Evolutionary conservation across 2,329 filamentous ascomycete species (phyloP).

Genomic region (Xylariaceae sp.): DNA sequence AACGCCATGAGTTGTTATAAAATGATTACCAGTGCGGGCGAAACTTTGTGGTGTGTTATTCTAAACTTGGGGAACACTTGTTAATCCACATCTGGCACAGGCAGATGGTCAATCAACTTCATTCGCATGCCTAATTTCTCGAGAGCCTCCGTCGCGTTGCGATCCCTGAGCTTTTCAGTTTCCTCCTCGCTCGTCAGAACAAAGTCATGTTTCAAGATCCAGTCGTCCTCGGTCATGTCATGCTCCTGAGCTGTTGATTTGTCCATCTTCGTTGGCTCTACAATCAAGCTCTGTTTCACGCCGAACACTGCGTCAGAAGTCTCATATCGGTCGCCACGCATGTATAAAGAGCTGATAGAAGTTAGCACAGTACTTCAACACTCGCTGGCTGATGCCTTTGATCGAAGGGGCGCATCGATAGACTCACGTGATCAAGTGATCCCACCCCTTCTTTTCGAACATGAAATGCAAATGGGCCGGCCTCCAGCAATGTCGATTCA

Average conservation of each 20-base stretch:
- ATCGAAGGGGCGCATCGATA: not conserved
- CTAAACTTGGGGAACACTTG: not conserved
- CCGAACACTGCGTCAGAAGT: conserved; percentile 82
- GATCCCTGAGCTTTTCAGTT: conserved; percentile 60
- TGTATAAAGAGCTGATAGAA: conserved; percentile 63
- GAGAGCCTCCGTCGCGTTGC: conserved; percentile 62
- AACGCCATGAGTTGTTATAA: no score
- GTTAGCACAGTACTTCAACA: not conserved
- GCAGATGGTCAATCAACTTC: conserved; percentile 71
- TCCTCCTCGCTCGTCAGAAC: conserved; percentile 70
- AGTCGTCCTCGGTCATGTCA: conserved; percentile 58
- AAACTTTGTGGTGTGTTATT: no score
- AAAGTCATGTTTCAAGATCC: conserved; percentile 69
- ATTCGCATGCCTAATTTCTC: conserved; percentile 62
- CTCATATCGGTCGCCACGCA: conserved; percentile 76
- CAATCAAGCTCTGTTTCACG: conserved; percentile 75
- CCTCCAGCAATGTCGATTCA: conserved; percentile 73
- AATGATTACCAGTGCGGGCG: no score
- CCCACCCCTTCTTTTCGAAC: conserved; percentile 76
- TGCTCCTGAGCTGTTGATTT: conserved; percentile 57
- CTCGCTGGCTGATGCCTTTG: not conserved
- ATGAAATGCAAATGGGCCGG: conserved; percentile 85
- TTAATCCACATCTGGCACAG: conserved; percentile 63
- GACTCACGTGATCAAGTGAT: conserved; percentile 77
- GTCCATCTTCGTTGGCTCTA: conserved; percentile 54